Evolutionary conservation across 225 moss, liverwort and hornwort species (phyloP), one percentile per base, ranked within the genome.

Genomic region (Takakia lepidozioides): DNA sequence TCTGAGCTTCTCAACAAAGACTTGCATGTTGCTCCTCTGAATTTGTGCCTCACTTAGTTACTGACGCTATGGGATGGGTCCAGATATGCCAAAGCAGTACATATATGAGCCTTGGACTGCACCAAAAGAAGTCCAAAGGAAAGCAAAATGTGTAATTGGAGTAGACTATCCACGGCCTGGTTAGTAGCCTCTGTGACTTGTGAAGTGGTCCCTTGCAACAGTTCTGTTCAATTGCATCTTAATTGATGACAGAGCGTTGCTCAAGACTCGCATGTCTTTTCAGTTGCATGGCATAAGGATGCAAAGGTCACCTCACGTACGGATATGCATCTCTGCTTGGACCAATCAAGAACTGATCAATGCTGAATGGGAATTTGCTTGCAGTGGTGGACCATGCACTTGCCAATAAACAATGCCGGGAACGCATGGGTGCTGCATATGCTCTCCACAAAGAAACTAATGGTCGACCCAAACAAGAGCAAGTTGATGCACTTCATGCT

Each of bases 61-160:
- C 36, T 37, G 36, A 43, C 16, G 16, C 18, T 17, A n/a, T 17
- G 21, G 43, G 21, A 21, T 49, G 7, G 22, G 24, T 16, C 48
- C 87, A 98, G 91, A 91, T 35, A 83, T 98, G 71, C 98, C 91
- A 13, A 78, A 81, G 54, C 78, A 85, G 22, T 91, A 85, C 64
- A 91, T 98, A 17, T 98, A 91, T 58, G 98, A 98, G 56, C 98
- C 98, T 13, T 98, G 98, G 98, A 98, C 78, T 4, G 87, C 91
- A 18, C 91, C 98, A 14, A 63, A 76, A 30, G 64, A 61, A 52
- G 78, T 98, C 40, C 98, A 98, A 57, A 85, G 68, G 73, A 83
- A 81, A 56, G 98, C 91, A 28, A 98, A 98, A 0, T 98, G 98
- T 41, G 50, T 98, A 19, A 91, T 98, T 22, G 98, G 98, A 55